Evolutionary conservation across 148 eudicot genomes (phyloP).

Genomic region (Nyssa sinensis): DNA sequence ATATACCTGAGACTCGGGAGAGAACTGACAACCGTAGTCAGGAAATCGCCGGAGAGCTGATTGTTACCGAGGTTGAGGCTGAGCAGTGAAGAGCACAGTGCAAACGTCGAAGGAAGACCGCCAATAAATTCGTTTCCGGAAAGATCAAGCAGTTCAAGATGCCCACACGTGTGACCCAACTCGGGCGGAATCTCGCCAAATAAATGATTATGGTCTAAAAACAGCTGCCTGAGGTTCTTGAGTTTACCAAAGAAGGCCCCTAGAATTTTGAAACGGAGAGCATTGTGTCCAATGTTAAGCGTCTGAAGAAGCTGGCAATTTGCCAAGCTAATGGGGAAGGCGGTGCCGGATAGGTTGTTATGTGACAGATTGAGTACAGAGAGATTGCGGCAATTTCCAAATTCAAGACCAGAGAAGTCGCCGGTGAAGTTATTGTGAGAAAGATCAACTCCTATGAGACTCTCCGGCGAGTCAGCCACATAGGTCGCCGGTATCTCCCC

Average conservation of each 20-base stretch:
- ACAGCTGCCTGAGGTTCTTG: constrained; percentile 29
- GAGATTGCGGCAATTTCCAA: constrained; percentile 39
- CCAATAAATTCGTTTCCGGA: constrained; percentile 37
- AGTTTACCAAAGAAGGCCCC: constrained; percentile 30
- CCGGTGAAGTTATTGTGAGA: constrained; percentile 47
- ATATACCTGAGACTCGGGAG: constrained; percentile 41
- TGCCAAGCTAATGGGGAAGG: constrained; percentile 31
- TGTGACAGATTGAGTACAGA: constrained; percentile 34
- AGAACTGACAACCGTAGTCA: constrained; percentile 30
- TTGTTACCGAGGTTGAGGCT: constrained; percentile 40
- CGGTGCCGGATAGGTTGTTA: constrained; percentile 30
- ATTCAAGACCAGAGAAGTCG: constrained; percentile 25
- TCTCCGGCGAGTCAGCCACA: background rate
- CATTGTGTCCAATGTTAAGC: constrained; percentile 38
- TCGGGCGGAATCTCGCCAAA: constrained; percentile 46
- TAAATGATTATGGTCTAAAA: constrained; percentile 32
- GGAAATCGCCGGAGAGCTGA: constrained; percentile 48
- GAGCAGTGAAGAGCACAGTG: constrained; percentile 33
- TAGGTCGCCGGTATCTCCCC: constrained; percentile 27
- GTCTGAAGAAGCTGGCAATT: constrained; percentile 41
- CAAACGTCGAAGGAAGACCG: constrained; percentile 39
- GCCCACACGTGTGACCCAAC: constrained; percentile 34
- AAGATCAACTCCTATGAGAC: constrained; percentile 33
- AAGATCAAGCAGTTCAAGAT: constrained; percentile 49
- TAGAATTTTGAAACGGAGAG: constrained; percentile 28